These are phyloP conservation scores for Tulasnella sp. DNA, from an alignment of 768 basidiomycete genomes.

Conservation along the genomic window DNA sequence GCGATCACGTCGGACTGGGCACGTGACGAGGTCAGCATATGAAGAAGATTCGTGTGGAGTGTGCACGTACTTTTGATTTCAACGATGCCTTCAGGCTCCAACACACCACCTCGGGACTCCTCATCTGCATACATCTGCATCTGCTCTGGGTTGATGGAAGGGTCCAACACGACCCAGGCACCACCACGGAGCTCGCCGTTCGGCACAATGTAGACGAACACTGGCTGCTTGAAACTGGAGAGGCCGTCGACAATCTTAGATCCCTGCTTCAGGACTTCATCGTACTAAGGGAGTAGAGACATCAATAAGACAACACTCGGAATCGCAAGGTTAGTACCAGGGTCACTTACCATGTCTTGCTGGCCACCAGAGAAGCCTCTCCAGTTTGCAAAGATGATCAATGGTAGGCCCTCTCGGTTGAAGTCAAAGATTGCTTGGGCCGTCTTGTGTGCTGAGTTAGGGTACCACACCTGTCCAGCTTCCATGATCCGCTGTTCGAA, in stretches of 20 bases:
- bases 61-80: conserved; percentile 63
- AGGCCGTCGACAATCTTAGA: conserved; percentile 98
- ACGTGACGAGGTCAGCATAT: background rate
- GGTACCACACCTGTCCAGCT: conserved; percentile 99
- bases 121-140: conserved; percentile 99
- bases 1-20: conserved; percentile 77
- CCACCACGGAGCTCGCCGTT: conserved; percentile 98
- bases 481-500: conserved; percentile 98
- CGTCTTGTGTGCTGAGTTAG: conserved; percentile 98
- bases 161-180: conserved; percentile 98
- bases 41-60: background rate
- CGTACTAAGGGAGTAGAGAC: conserved; percentile 37
- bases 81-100: conserved; percentile 91
- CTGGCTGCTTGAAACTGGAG: conserved; percentile 91
- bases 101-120: conserved; percentile 88
- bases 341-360: conserved; percentile 68
- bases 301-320: background rate
- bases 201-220: conserved; percentile 96
- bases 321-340: background rate
- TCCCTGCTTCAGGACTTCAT: conserved; percentile 93
- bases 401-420: conserved; percentile 89
- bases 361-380: conserved; percentile 99
- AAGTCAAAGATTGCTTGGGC: conserved; percentile 99
- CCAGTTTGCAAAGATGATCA: conserved; percentile 99
- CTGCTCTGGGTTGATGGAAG: conserved; percentile 89